These are phyloP conservation scores for Suillus sp. DNA, from an alignment of 768 basidiomycete genomes.

Conservation along the genomic window DNA sequence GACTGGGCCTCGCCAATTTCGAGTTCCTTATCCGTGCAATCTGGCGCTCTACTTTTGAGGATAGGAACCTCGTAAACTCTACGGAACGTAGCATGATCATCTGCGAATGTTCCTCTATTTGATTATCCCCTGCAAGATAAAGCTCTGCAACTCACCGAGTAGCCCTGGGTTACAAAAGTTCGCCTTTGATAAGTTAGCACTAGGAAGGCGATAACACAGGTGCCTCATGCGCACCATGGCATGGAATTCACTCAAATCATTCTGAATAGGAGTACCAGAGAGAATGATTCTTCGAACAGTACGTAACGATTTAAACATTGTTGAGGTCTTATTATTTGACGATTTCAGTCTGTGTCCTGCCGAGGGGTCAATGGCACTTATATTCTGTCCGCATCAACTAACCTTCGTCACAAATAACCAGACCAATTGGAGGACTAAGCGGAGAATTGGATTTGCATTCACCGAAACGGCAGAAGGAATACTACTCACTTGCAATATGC, in stretches of 20 bases:
- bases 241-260: constrained; percentile 94
- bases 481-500: constrained; percentile 65
- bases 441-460: background rate
- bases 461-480: background rate
- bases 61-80: constrained; percentile 88
- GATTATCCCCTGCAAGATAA: constrained; percentile 8
- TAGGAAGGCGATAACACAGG: background rate
- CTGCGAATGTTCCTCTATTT: constrained; percentile 37
- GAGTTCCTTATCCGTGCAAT: constrained; percentile 67
- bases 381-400: background rate
- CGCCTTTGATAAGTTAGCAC: constrained; percentile 47
- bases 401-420: constrained; percentile 97
- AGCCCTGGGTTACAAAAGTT: constrained; percentile 95
- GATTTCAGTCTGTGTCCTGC: constrained; percentile 91
- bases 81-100: constrained; percentile 75
- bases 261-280: constrained; percentile 97
- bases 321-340: constrained; percentile 85
- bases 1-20: constrained; percentile 79
- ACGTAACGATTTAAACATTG: constrained; percentile 78
- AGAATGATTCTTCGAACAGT: constrained; percentile 84
- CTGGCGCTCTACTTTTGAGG: constrained; percentile 79
- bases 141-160: constrained; percentile 52
- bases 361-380: constrained; percentile 1
- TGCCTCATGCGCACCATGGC: constrained; percentile 71
- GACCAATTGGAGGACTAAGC: constrained; percentile 81